These are phyloP conservation scores for Cryphonectria nitschkei DNA, from an alignment of 2,329 filamentous ascomycete genomes.

Conservation along the genomic window DNA sequence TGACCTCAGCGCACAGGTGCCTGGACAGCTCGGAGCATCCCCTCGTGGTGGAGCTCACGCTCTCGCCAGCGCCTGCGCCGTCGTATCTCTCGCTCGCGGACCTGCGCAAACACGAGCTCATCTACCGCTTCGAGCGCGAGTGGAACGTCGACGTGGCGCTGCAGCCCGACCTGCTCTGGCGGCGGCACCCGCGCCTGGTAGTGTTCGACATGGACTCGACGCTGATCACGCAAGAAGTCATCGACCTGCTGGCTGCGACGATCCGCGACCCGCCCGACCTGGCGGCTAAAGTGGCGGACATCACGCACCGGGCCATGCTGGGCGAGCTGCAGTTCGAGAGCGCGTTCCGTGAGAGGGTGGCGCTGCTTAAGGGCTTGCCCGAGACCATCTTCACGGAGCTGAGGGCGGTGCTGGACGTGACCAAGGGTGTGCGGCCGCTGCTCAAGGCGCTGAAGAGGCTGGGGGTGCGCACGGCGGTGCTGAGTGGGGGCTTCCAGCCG, in stretches of 20 bases:
- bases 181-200: conserved; percentile 80
- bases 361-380: conserved; percentile 79
- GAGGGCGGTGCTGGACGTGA: conserved; percentile 75
- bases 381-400: conserved; percentile 79
- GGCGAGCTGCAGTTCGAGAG: conserved; percentile 91
- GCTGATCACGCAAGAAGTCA: conserved; percentile 95
- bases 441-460: conserved; percentile 74
- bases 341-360: conserved; percentile 79
- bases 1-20: conserved; percentile 66
- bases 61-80: conserved; percentile 62
- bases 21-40: conserved; percentile 64
- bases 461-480: conserved; percentile 85
- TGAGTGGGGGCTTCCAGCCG: conserved; percentile 91
- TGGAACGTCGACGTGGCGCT: conserved; percentile 87
- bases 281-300: conserved; percentile 80
- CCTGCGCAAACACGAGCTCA: conserved; percentile 77
- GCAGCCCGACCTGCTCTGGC: conserved; percentile 73
- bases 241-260: conserved; percentile 88
- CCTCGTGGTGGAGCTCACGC: conserved; percentile 67
- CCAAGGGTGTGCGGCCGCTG: conserved; percentile 77
- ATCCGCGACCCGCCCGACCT: conserved; percentile 71
- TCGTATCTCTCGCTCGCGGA: conserved; percentile 70
- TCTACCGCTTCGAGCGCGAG: conserved; percentile 83
- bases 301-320: conserved; percentile 93
- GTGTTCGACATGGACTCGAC: conserved; percentile 99